Conservation (phyloP, 345 rosid genomes). For the Eucalyptus cloeziana region DNA sequence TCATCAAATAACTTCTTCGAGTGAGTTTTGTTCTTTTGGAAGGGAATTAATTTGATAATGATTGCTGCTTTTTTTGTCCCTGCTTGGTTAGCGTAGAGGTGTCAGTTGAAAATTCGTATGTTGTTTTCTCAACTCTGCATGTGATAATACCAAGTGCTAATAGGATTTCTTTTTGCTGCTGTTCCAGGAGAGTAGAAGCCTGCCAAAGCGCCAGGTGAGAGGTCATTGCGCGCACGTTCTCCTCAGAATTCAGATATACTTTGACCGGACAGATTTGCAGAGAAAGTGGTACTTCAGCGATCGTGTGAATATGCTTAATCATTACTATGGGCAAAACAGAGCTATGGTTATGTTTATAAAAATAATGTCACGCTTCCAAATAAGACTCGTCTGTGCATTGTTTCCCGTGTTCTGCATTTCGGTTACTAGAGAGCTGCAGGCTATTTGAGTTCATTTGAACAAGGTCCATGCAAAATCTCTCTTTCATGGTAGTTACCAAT, state of each 20-base stretch:
- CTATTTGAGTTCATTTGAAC: background rate
- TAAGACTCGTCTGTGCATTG: background rate
- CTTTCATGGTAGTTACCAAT: background rate
- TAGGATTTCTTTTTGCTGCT: background rate
- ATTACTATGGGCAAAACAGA: background rate
- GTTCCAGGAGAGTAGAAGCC: background rate
- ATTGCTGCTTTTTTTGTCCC: background rate
- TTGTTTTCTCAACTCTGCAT: background rate
- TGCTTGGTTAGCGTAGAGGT: background rate
- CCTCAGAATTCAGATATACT: background rate
- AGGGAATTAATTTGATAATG: background rate
- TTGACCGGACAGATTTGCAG: background rate
- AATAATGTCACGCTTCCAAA: background rate
- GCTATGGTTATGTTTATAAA: background rate
- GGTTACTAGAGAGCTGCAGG: background rate
- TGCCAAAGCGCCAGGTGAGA: background rate
- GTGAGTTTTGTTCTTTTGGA: background rate
- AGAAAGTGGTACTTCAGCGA: background rate
- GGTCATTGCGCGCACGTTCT: background rate
- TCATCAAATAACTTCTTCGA: conserved; percentile 26
- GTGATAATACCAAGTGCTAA: background rate
- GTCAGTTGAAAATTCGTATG: background rate
- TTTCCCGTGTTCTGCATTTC: background rate
- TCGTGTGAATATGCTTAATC: background rate
- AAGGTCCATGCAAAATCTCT: background rate